Evolutionary conservation across 2,329 filamentous ascomycete species (phyloP).

Genomic region (Aspergillus sp.): DNA sequence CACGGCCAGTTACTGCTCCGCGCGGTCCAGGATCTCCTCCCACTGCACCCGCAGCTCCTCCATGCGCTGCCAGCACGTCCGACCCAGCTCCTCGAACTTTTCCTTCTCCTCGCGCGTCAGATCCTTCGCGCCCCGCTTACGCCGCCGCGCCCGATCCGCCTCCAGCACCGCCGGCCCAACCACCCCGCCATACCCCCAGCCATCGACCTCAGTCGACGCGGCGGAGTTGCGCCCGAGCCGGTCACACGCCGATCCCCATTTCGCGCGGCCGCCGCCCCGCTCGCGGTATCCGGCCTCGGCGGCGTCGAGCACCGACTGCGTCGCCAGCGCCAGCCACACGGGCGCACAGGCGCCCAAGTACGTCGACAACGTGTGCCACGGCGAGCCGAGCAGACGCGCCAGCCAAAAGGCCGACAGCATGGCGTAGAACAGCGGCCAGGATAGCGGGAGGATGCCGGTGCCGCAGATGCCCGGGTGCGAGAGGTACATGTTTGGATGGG

Average conservation of each 20-base stretch:
- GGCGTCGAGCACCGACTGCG: constrained; percentile 46
- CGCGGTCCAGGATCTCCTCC: constrained; percentile 38
- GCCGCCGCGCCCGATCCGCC: constrained; percentile 52
- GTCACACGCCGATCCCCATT: constrained; percentile 81
- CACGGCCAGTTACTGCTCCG: constrained; percentile 24
- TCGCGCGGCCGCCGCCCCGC: constrained; percentile 61
- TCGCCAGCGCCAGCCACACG: constrained; percentile 73
- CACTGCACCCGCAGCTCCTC: constrained; percentile 41
- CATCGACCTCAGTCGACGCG: constrained; percentile 77
- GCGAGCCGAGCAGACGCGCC: constrained; percentile 75
- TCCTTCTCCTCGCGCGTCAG: constrained; percentile 50
- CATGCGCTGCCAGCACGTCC: constrained; percentile 43
- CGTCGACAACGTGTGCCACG: constrained; percentile 78
- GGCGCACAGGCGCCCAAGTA: constrained; percentile 76
- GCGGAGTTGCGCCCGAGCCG: constrained; percentile 59
- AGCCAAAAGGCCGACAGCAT: constrained; percentile 70
- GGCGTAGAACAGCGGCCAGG: constrained; percentile 64
- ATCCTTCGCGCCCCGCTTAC: constrained; percentile 59
- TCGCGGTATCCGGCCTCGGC: constrained; percentile 51
- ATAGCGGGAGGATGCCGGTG: constrained; percentile 76
- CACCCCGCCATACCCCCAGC: constrained; percentile 70
- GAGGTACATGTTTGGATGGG: constrained; percentile 67
- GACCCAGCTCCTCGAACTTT: constrained; percentile 40
- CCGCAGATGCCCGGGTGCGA: constrained; percentile 84
- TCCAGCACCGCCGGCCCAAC: constrained; percentile 52